Base-by-base conservation (phyloP, 805 yeast genomes). In the Pichia exigua region DNA sequence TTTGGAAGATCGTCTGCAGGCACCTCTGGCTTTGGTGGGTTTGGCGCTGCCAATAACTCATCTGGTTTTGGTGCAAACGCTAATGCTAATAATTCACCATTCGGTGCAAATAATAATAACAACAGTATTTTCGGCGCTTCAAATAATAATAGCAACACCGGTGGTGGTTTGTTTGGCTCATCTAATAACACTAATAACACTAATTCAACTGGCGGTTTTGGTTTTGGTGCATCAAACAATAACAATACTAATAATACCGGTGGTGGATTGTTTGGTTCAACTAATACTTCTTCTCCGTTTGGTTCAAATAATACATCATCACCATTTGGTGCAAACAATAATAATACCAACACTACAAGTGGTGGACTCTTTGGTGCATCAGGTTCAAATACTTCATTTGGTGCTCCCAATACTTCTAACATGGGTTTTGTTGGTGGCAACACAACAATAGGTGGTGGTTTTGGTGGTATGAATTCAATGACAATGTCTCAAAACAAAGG, bases 21-120 rank as follows among this genome's bases (percentile, higher is more conserved):
- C 15, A 62, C 69, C 21, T 70, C 78, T 45, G 82, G 82, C 20
- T 78, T 78, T 62, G 82, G 82, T 13, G 81, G 81, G 2, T 55
- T 55, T 49, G 58, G 58, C 42, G 42, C 44, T 7, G 38, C 35
- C 22, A 45, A 42, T 24, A 51, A 45, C 20, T 39, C 39, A 24
- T 51, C 54, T 28, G 53, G 54, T 9, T 47, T 53, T 44, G 60
- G 59, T 11, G 21, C 49, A 18, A 40, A 22, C 12, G 32, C 15
- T 21, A 44, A 44, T 17, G 47, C 35, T 18, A 43, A 42, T 42
- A 41, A 24, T 21, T 47, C 53, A 2, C 53, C 59, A 13, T 58
- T 64, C 49, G 66, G 66, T 24, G 46, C 53, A 44, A 55, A 27
- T 15, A 48, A 51, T 42, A 50, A 43, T 35, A 35, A 38, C 15